Base-by-base conservation (phyloP, 495 filamentous ascomycete species). In the Penicillium daleae region DNA sequence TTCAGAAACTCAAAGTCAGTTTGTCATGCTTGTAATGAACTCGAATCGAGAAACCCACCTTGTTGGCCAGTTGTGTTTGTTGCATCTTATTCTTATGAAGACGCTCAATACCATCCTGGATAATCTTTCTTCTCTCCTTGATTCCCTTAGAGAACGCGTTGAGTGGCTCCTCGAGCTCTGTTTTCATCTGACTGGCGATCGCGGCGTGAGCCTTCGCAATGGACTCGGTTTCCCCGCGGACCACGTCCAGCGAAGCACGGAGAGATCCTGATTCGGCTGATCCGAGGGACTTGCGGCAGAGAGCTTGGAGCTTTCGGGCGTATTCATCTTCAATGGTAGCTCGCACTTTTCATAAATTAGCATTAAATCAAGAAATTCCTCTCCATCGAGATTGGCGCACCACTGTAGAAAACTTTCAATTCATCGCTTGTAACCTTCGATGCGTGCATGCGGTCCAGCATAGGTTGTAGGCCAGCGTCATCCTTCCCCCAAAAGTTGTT, bases 401-500 rank as follows among this genome's bases (percentile, higher is more conserved):
- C 83, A 65, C 82, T 89, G 71, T 99, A 99, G 80, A 98, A 99
- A 12, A 85, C 78, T 70, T 92, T 93, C 55, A 99, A 76, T 75
- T 99, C 96, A 71, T 99, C 96, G 74, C 90, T 95, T 12, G 96
- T 97, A 62, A 89, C 84, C 82, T 99, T 99, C 33, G 96, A 90
- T 81, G 88, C 89, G 73, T 94, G 91, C 92, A 99, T 96, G 71
- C 96, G 93, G 72, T 96, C 92, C 44, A 99, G 85, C 76, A 99
- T 86, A 57, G 96, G 96, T 48, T 83, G 82, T 66, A 98, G 91
- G 66, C 96, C 96, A 42, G 96, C 96, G 81, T 99, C 96, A 74
- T 99, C 93, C 82, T 94, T 97, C 62, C 96, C 96, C 96, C 96
- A 99, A 78, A 99, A 99, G 74, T 99, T 98, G 79, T 98, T 98